phyloP scores from a whole-genome alignment of 2,329 filamentous ascomycete genomes.

The Mariannaea sp. region DNA sequence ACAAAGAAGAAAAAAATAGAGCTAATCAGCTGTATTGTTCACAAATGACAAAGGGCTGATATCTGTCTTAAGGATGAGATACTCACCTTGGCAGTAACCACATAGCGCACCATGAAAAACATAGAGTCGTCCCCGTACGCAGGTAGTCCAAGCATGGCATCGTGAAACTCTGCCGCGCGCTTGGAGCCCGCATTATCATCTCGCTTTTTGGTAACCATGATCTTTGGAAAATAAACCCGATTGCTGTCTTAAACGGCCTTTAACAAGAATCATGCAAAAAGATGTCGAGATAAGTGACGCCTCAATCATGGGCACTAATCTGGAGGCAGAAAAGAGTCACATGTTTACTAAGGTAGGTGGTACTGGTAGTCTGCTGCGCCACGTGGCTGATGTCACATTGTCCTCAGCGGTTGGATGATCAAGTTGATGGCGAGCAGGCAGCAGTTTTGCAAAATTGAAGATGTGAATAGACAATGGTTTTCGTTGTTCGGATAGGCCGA shows the following conservation, averaged over 20 bases:
- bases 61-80: neutral
- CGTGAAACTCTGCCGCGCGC: conserved; percentile 36
- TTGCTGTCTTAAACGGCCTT: neutral
- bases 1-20: neutral
- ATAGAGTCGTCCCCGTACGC: conserved; percentile 41
- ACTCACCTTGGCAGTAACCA: conserved; percentile 31
- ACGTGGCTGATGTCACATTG: conserved; percentile 9
- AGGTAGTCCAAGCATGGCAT: conserved; percentile 35
- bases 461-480: too few relatives aligned
- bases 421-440: neutral
- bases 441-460: neutral
- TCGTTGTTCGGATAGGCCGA: too few relatives aligned
- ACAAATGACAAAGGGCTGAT: neutral
- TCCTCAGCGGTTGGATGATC: too few relatives aligned
- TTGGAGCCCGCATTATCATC: conserved; percentile 25
- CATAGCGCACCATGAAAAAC: conserved; percentile 39
- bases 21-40: neutral
- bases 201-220: conserved; percentile 9
- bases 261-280: neutral
- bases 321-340: conserved; percentile 11
- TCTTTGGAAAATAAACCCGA: neutral
- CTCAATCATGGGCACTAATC: conserved; percentile 1
- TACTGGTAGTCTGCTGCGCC: conserved; percentile 2
- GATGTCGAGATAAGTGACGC: neutral
- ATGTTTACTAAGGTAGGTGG: too few relatives aligned